Conservation (phyloP, 225 moss, liverwort and hornwort species). For the Pseudisothecium myosuroides region DNA sequence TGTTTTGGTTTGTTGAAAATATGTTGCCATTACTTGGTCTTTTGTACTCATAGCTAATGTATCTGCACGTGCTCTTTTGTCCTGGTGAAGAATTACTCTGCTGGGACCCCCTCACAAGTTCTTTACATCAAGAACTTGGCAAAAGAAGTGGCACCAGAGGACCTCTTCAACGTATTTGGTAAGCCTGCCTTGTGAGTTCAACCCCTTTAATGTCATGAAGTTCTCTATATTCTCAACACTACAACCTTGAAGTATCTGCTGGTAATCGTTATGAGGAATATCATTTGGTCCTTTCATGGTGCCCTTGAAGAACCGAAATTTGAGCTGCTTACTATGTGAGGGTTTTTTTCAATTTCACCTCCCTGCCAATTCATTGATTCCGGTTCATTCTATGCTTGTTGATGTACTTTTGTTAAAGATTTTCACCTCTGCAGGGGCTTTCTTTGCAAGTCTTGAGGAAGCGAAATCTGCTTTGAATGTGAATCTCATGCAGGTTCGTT, state of each 20-base stretch:
- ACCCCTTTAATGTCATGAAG: not conserved
- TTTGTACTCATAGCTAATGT: not conserved
- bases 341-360: not conserved
- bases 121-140: constrained; percentile 92
- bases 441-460: constrained; percentile 56
- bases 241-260: not conserved
- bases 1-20: not conserved
- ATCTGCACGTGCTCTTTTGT: not conserved
- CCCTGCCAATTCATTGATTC: not conserved
- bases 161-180: constrained; percentile 82
- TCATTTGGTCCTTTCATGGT: not conserved
- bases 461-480: constrained; percentile 60
- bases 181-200: not conserved
- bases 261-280: not conserved
- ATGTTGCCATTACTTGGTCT: not conserved
- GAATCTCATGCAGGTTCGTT: constrained; percentile 88
- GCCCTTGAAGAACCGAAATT: not conserved
- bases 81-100: constrained; percentile 62
- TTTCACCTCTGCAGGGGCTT: constrained; percentile 51
- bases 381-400: not conserved
- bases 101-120: constrained; percentile 66
- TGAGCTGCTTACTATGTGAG: not conserved
- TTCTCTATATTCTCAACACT: not conserved
- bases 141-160: constrained; percentile 70
- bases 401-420: not conserved